These are phyloP conservation scores for Backusella parvicylindrica DNA, from an alignment of 192 early-diverging fungal species.

Conservation along the genomic window DNA sequence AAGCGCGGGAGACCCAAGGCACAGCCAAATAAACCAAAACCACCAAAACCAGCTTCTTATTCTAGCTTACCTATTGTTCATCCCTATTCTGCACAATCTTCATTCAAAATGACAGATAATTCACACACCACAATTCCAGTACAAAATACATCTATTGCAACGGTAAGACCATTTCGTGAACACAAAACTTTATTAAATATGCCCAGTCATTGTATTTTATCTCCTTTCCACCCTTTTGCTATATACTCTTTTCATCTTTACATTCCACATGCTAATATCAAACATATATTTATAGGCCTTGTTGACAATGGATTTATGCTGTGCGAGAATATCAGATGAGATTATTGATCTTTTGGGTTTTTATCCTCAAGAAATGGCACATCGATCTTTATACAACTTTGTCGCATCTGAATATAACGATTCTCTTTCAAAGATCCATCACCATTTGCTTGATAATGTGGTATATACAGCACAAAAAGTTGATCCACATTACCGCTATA, in stretches of 20 bases:
- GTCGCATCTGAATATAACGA: conserved; percentile 30
- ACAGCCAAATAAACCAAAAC: conserved; percentile 18
- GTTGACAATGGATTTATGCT: conserved; percentile 44
- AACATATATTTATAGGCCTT: conserved; percentile 18
- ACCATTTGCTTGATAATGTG: conserved; percentile 36
- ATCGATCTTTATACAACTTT: conserved; percentile 43
- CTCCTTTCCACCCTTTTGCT: background rate
- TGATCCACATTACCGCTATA: conserved; percentile 12
- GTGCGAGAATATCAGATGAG: conserved; percentile 50
- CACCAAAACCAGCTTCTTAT: background rate
- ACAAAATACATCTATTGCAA: background rate
- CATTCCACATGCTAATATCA: background rate
- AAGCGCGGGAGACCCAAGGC: conserved; percentile 78
- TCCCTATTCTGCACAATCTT: background rate
- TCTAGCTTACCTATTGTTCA: background rate
- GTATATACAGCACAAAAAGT: conserved; percentile 22
- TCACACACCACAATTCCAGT: background rate
- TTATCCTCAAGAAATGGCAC: conserved; percentile 46
- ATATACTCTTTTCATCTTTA: too few species aligned
- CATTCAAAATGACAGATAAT: background rate
- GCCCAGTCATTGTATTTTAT: background rate
- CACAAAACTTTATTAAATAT: background rate
- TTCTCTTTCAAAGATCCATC: conserved; percentile 32
- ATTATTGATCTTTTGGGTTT: conserved; percentile 43
- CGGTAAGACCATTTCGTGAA: background rate